These are phyloP conservation scores for Cyathus pygmaeus DNA, from an alignment of 1,284 basidiomycete species.

Conservation along the genomic window DNA sequence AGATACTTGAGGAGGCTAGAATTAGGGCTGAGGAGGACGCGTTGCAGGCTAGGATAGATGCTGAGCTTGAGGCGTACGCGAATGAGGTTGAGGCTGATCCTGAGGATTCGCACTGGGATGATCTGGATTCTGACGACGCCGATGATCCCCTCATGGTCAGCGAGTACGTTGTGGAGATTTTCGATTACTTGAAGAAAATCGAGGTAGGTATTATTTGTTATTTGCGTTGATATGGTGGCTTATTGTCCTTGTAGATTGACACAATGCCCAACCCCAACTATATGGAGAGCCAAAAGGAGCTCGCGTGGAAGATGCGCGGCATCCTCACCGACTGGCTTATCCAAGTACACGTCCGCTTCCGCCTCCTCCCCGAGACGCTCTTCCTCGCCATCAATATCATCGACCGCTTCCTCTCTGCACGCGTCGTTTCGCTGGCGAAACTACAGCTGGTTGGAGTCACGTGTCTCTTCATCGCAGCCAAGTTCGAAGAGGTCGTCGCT, in stretches of 20 bases:
- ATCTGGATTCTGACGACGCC: conserved; percentile 92
- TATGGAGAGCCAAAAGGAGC: conserved; percentile 90
- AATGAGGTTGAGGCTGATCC: conserved; percentile 69
- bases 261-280: conserved; percentile 91
- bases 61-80: conserved; percentile 50
- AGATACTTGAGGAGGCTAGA: conserved; percentile 44
- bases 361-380: conserved; percentile 93
- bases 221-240: conserved; percentile 6
- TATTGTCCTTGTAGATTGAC: conserved; percentile 59
- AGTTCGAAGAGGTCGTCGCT: conserved; percentile 96
- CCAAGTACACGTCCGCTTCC: conserved; percentile 95
- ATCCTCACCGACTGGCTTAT: conserved; percentile 98
- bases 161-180: conserved; percentile 96
- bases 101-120: conserved; percentile 77
- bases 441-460: conserved; percentile 96
- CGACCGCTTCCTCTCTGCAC: conserved; percentile 93
- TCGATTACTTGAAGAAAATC: conserved; percentile 86
- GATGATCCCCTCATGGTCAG: conserved; percentile 97
- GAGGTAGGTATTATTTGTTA: conserved; percentile 56
- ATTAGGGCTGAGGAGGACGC: conserved; percentile 43
- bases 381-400: conserved; percentile 96
- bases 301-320: conserved; percentile 94
- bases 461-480: conserved; percentile 92
- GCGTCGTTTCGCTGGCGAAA: conserved; percentile 91
- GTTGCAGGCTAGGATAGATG: conserved; percentile 44